Base-by-base conservation (phyloP, 768 basidiomycete species). In the Gelatoporia subvermispora region DNA sequence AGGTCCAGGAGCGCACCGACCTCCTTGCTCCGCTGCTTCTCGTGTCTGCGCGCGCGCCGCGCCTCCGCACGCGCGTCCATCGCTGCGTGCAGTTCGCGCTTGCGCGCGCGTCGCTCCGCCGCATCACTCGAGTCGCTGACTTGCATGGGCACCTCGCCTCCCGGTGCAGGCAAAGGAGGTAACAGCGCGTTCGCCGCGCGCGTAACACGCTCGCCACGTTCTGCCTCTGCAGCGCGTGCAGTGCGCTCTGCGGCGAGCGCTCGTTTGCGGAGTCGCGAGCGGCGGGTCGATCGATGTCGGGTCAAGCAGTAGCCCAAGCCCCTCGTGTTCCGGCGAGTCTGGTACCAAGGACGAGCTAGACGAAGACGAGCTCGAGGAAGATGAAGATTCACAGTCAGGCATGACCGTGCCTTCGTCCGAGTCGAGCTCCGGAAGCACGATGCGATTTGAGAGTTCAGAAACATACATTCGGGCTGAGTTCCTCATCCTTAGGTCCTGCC, bases 401-500 rank as follows among this genome's bases (percentile, higher is more conserved):
- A 49, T 52, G 11, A 47, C 11, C 36, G 21, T 15, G 23, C n/a
- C 24, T 13, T 58, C 51, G 43, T 52, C 48, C 50, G 50, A 49
- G 39, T 58, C 51, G 23, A 50, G 40, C 21, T 56, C 58, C 10
- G 52, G 49, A 2, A 56, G 45, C 10, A 48, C 13, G 45, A 48
- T 28, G 20, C 25, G 28, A 18, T 7, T 3, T 28, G 21, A 31
- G 3, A 31, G 17, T 13, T 18, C 17, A 17, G 34, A 37, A 31
- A 76, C 90, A 67, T 65, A 94, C 95, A 60, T 90, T 92, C 2
- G 96, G 92, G 52, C 82, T 89, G 44, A 99, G 78, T 55, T 96
- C 89, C 42, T 88, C 89, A 59, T 93, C 92, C 36, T 77, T 81
- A 13, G 62, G 62, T 8, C 59, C 65, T 5, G 72, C 61, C 44